Conservation (phyloP, 164 flowering plant species). For the Kalanchoe fedtschenkoi region DNA sequence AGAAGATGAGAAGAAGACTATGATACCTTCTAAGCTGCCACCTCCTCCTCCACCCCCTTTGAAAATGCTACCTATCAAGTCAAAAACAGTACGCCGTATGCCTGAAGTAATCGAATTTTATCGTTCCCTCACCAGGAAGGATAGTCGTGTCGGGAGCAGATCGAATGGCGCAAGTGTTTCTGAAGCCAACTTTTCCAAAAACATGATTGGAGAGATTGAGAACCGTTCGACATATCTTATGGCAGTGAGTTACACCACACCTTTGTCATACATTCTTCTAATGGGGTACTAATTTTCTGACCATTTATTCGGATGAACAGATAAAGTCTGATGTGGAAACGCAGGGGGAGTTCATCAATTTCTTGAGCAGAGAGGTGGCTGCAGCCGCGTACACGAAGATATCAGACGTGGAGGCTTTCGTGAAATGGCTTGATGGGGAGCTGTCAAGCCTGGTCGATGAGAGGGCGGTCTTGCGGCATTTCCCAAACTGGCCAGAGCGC, state of each 20-base stretch:
- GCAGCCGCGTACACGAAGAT: slow-evolving; percentile 36
- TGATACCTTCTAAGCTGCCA: slow-evolving; percentile 16
- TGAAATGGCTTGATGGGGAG: slow-evolving; percentile 67
- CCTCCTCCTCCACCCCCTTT: slow-evolving; percentile 61
- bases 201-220: slow-evolving; percentile 88
- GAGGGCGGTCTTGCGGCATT: slow-evolving; percentile 79
- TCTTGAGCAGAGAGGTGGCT: slow-evolving; percentile 44
- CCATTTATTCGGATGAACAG: slow-evolving; percentile 16
- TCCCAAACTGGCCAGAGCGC: slow-evolving; percentile 71
- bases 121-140: slow-evolving; percentile 45
- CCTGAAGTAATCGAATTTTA: slow-evolving; percentile 71
- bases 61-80: slow-evolving; percentile 22
- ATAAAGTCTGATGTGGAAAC: slow-evolving; percentile 61
- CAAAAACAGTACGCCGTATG: slow-evolving; percentile 41
- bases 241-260: slow-evolving; percentile 36
- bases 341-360: slow-evolving; percentile 41
- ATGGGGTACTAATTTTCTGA: too few species aligned
- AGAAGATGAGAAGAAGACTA: slow-evolving; percentile 11
- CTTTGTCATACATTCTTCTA: not conserved
- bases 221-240: slow-evolving; percentile 58
- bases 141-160: slow-evolving; percentile 25
- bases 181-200: slow-evolving; percentile 20
- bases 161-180: slow-evolving; percentile 17
- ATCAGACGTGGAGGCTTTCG: slow-evolving; percentile 57
- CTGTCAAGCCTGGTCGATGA: slow-evolving; percentile 64